phyloP scores from a whole-genome alignment of 208 protist species.

The Acanthamoeba castellanii region DNA sequence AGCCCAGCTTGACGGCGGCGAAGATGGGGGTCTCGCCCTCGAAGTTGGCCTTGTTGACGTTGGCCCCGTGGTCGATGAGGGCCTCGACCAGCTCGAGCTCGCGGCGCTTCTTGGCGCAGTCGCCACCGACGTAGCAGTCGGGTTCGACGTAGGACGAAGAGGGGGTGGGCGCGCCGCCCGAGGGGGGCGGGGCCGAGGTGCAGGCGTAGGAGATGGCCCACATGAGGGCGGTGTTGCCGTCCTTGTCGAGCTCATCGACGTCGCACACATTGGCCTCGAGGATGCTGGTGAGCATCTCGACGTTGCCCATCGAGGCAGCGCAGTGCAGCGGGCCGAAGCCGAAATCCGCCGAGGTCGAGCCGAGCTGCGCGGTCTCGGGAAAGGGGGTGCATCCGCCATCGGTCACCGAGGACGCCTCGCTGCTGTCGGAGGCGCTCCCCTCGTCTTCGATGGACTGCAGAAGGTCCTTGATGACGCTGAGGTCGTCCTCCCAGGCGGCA shows the following conservation, averaged over 20 bases:
- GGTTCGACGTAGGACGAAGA: not conserved
- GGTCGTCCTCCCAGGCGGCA: constrained; percentile 41
- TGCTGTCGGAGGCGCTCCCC: not conserved
- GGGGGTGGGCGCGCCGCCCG: not conserved
- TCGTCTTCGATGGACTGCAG: constrained; percentile 44
- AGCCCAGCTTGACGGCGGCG: constrained; percentile 35
- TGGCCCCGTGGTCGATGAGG: constrained; percentile 75
- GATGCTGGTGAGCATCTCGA: constrained; percentile 18
- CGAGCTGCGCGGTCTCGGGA: not conserved
- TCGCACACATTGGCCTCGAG: not conserved
- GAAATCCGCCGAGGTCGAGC: not conserved
- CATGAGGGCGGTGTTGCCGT: constrained; percentile 68
- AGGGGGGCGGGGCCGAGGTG: not conserved
- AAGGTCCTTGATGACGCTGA: constrained; percentile 14
- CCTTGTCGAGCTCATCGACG: constrained; percentile 47
- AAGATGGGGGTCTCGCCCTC: constrained; percentile 70
- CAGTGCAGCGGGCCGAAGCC: constrained; percentile 66
- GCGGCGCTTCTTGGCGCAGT: not conserved
- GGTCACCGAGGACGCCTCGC: constrained; percentile 7
- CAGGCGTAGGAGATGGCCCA: constrained; percentile 29
- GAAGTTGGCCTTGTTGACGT: constrained; percentile 67
- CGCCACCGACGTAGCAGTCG: not conserved
- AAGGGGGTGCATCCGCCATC: not conserved
- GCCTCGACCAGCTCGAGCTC: constrained; percentile 34
- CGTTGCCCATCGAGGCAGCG: constrained; percentile 43